Conservation (phyloP, 495 filamentous ascomycete species). For the Trichoderma gamsii region DNA sequence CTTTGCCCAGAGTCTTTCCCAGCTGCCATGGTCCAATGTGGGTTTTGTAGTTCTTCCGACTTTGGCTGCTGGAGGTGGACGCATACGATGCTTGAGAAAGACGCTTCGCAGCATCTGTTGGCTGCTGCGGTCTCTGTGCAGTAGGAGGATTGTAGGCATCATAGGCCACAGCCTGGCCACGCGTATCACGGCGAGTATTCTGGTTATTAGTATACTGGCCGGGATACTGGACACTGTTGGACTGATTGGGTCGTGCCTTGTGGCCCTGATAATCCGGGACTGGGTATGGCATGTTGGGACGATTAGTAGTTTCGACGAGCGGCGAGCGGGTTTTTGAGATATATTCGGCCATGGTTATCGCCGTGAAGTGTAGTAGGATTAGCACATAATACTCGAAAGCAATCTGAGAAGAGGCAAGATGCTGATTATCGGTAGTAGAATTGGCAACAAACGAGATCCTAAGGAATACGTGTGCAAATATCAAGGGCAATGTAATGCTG, state of each 20-base stretch:
- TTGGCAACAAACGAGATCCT: background rate
- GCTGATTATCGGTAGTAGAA: slow-evolving; percentile 1
- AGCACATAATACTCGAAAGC: slow-evolving; percentile 16
- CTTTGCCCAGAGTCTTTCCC: slow-evolving; percentile 77
- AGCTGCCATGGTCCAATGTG: slow-evolving; percentile 86
- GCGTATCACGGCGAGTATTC: slow-evolving; percentile 18
- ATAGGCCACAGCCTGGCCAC: slow-evolving; percentile 21
- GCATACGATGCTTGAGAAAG: slow-evolving; percentile 66
- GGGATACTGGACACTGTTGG: background rate
- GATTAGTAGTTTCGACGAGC: slow-evolving; percentile 12
- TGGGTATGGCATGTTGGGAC: background rate
- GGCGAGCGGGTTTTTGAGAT: background rate
- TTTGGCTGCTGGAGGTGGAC: slow-evolving; percentile 55
- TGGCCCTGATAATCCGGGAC: background rate
- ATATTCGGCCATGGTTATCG: slow-evolving; percentile 13
- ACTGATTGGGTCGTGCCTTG: background rate
- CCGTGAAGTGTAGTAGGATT: slow-evolving; percentile 3
- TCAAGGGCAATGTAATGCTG: background rate
- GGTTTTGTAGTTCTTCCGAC: slow-evolving; percentile 54
- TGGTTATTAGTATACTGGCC: slow-evolving; percentile 16
- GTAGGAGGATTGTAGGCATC: slow-evolving; percentile 17
- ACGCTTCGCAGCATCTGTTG: slow-evolving; percentile 47
- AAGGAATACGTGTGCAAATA: background rate
- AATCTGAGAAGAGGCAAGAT: background rate
- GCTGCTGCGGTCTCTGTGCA: background rate